Percentiles rank a stretch among this genome's conserved stretches.
phyloP scores from a whole-genome alignment of 345 rosid genomes.

The Murraya paniculata region DNA sequence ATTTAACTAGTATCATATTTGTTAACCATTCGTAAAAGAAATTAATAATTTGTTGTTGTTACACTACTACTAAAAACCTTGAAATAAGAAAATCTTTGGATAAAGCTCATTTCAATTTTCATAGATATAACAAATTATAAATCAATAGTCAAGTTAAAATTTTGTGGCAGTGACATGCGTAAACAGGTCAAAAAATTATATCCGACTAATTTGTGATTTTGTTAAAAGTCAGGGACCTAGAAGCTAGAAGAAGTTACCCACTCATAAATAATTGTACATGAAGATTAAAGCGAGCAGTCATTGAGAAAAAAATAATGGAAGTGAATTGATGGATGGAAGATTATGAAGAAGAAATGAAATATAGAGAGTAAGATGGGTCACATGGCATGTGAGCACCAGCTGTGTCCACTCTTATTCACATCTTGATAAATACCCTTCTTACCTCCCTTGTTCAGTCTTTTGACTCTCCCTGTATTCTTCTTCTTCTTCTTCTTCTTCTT shows the following conservation, averaged over 20 bases:
- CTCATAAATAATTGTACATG: background rate
- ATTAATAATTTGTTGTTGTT: too few relatives aligned
- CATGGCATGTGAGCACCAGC: slow-evolving; percentile 97
- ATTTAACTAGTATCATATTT: too few relatives aligned
- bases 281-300: background rate
- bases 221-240: background rate
- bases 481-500: background rate
- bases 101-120: too few relatives aligned
- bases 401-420: slow-evolving; percentile 54
- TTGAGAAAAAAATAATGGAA: background rate
- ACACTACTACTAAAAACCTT: too few relatives aligned
- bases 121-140: too few relatives aligned
- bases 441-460: slow-evolving; percentile 36
- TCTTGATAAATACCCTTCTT: slow-evolving; percentile 57
- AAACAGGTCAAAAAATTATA: too few relatives aligned
- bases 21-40: too few relatives aligned
- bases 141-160: too few relatives aligned
- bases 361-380: slow-evolving; percentile 34
- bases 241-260: background rate
- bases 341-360: background rate
- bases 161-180: too few relatives aligned
- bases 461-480: slow-evolving; percentile 26
- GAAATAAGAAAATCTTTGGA: too few relatives aligned
- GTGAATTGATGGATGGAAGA: slow-evolving; percentile 7
- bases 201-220: too few relatives aligned